Evolutionary conservation across 768 basidiomycete genomes (phyloP), one percentile per base, ranked within the genome.

Genomic region (Auriscalpium vulgare): DNA sequence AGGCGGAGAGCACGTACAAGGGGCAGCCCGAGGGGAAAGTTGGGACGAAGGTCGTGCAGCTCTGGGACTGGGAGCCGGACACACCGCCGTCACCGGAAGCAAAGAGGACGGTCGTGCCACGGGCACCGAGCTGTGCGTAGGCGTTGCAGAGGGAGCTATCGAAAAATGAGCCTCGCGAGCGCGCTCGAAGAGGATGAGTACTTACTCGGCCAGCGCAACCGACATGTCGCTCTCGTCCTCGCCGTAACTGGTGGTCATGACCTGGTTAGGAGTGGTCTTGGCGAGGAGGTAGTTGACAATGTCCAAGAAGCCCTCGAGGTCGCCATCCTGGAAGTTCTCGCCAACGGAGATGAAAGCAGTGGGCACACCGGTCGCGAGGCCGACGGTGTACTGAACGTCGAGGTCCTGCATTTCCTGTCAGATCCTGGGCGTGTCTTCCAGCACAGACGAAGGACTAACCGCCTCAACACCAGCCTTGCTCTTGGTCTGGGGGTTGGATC

Each of bases 1-100:
- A 7, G n/a, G 37, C 7, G n/a, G 16, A 21, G 14, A 11, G n/a
- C 6, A 49, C 69, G 47, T 55, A 70, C 68, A 63, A 72, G 11
- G 71, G 67, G 54, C 72, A 72, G n/a, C 65, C 64, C 4, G 66
- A 65, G 2, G 71, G 71, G 68, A 72, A 71, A 2, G 69, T 67
- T 10, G 69, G 65, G 10, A 69, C 51, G 63, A 72, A 74, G n/a
- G 54, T 65, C 13, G 57, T 62, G 67, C 71, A 71, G 10, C 45
- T 29, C 8, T 55, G 50, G 44, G 60, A 43, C 47, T 67, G 66
- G 10, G 62, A 63, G 17, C 70, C 71, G 13, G 66, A 66, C 37
- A 72, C 71, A 55, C 72, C 72, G 19, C 69, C 69, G 56, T 72
- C 71, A 23, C 72, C 72, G 7, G 72, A 71, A 1, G 70, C 64